These are phyloP conservation scores for Apiospora sp. DNA, from an alignment of 2,329 filamentous ascomycete species.

Conservation along the genomic window DNA sequence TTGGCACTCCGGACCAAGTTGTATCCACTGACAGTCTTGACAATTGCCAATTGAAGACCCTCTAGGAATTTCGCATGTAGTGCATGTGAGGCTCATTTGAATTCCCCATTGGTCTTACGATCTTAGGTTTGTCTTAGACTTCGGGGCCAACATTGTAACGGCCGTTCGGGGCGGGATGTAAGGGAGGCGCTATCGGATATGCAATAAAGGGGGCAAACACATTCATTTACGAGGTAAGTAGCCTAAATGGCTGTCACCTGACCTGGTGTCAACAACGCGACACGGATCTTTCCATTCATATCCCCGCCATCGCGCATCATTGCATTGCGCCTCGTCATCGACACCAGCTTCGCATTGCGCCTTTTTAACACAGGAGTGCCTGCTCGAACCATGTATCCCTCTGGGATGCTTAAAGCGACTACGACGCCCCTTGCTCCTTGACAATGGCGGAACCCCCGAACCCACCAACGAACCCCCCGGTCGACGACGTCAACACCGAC, in stretches of 20 bases:
- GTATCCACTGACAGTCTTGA: too few relatives aligned
- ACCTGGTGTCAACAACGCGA: constrained; percentile 20
- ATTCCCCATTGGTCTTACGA: background rate
- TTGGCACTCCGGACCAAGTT: too few relatives aligned
- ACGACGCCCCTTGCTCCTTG: background rate
- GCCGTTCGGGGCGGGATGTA: background rate
- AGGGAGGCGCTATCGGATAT: background rate
- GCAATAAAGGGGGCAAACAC: background rate
- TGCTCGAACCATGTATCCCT: constrained; percentile 4
- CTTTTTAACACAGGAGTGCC: background rate
- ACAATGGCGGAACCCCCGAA: constrained; percentile 7
- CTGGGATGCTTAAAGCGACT: background rate
- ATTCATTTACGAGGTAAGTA: background rate
- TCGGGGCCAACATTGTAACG: background rate
- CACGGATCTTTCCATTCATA: background rate
- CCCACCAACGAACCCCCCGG: background rate
- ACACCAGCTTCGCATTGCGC: background rate
- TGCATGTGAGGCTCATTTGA: background rate
- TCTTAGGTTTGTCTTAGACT: too few relatives aligned
- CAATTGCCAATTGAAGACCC: background rate
- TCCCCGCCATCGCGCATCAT: background rate
- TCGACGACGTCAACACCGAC: background rate
- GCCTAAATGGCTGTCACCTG: constrained; percentile 3
- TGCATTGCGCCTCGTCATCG: background rate
- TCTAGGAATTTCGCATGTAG: background rate